Evolutionary conservation across 2,329 filamentous ascomycete genomes (phyloP), one percentile per base, ranked within the genome.

Genomic region (Hypoxylon sp.): DNA sequence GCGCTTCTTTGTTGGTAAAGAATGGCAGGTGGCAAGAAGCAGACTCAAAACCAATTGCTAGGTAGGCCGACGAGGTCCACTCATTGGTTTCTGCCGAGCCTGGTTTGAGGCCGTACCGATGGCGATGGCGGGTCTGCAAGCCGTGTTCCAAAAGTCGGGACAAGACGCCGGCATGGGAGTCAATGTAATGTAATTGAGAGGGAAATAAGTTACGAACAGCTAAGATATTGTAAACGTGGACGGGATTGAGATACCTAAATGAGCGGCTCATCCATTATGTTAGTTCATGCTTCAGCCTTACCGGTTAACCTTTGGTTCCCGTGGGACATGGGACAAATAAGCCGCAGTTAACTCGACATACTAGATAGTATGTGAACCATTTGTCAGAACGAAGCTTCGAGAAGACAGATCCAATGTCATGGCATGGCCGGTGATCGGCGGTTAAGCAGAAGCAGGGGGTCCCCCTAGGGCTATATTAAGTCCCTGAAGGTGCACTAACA

Each of bases 1-100:
- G 32, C n/a, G 20, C 6, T 47, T 54, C 55, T 63, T 63, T 63
- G 63, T 48, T 54, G n/a, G n/a, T n/a, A n/a, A n/a, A n/a, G n/a
- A n/a, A n/a, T 26, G 46, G 20, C n/a, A 43, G 20, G 51, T 50
- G 56, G 22, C 34, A 49, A 28, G 15, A 37, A n/a, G 47, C 22
- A 52, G 50, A 39, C 41, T 20, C 39, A 56, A 30, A 59, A 59
- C 46, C 47, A 22, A 53, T 22, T 51, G 47, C 5, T 24, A 34
- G 30, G 17, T 24, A 34, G 30, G 17, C 39, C 19, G 19, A 20
- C 39, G n/a, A 10, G 30, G 34, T 28, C 39, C 41, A 49, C 43
- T 34, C 19, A 53, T 56, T 50, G 39, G 24, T 20, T 51, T 51
- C 56, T 6, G 53, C 32, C 13, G 24, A 34, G 32, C 11, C 32